Base-by-base conservation (phyloP, 495 filamentous ascomycete species). In the Friedmanniomyces simplex region DNA sequence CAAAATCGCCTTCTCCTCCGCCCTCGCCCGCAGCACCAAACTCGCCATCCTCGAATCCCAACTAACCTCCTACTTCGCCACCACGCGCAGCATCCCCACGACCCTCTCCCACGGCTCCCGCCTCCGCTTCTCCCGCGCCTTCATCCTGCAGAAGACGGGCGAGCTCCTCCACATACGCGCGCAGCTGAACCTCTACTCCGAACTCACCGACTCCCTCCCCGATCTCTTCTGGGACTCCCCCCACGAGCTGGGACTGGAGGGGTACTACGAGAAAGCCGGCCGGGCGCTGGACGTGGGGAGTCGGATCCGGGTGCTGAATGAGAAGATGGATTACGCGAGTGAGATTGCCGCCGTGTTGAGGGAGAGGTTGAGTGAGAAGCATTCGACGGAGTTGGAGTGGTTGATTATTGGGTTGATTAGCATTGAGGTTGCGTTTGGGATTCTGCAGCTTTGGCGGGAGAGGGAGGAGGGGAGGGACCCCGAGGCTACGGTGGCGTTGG, bases 181-280 rank as follows among this genome's bases (percentile, higher is more conserved):
- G 6, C 91, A 96, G 67, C 74, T 98, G 47, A 98, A 98, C 67
- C 86, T 97, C 50, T 96, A 96, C 72, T 94, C 90, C 6, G 93
- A 98, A 67, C 79, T 98, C 50, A 98, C 93, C 0, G 93, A 98
- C 71, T 89, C 88, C 16, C 77, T 97, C 7, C 93, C 93, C 0
- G 93, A 98, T 71, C 78, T 98, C 26, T 96, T 98, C 71, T 98
- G 93, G 93, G 93, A 97, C 66, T 88, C 82, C 62, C 77, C 83
- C 47, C 86, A 91, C 67, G 89, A 96, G 63, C 78, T 97, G 18
- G 74, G 69, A 54, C 74, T 96, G 5, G 90, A 96, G 69, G 87
- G 83, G 18, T 96, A 96, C 67, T 98, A 96, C 68, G 89, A 94
- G 59, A 85, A 91, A 71, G 89, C 95, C 10, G 91, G 91, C 18